Evolutionary conservation across 306 rosid genomes (phyloP), one percentile per base, ranked within the genome.

Genomic region (Pueraria montana): DNA sequence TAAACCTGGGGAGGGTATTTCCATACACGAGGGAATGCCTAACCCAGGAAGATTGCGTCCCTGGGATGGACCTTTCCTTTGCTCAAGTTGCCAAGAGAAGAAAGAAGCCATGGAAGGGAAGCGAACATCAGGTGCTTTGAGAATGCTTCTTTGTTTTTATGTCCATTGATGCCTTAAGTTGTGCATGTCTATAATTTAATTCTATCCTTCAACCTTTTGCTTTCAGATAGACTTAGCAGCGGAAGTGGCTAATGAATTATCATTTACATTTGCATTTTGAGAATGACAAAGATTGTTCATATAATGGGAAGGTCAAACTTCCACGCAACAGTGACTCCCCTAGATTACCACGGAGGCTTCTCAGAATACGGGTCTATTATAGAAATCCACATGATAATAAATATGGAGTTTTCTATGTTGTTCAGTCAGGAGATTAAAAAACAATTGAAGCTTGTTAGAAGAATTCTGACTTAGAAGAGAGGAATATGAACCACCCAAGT

Each of bases 81-180:
- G 99, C 78, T 43, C 16, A 55, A 89, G 97, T 91, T 96, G 99
- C 86, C 98, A 94, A 77, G 98, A 86, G 87, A 96, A 96, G 88
- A 94, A 90, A 89, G 98, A 92, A 82, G 99, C 99, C 77, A 96
- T 96, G 99, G 99, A 96, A 88, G 99, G 98, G 80, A 94, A 91
- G 85, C 89, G 91, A 91, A 72, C 82, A 18, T 84, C 90, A 34
- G 98, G 98, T 87, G 67, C 88, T 88, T 80, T 45, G 75, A 80
- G 17, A 30, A 26, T 26, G 2, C 5, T 62, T 80, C 58, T 56
- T 69, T 9, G 5, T 70, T 27, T 77, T 62, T 56, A 65, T 68
- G 11, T 21, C 74, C 67, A 18, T 82, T 62, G n/a, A 68, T 53
- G 40, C 30, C 42, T 77, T 42, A 12, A 69, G 55, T 46, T 53